Base-by-base conservation (phyloP, 257 asterid genomes). In the Oldenlandia corymbosa region DNA sequence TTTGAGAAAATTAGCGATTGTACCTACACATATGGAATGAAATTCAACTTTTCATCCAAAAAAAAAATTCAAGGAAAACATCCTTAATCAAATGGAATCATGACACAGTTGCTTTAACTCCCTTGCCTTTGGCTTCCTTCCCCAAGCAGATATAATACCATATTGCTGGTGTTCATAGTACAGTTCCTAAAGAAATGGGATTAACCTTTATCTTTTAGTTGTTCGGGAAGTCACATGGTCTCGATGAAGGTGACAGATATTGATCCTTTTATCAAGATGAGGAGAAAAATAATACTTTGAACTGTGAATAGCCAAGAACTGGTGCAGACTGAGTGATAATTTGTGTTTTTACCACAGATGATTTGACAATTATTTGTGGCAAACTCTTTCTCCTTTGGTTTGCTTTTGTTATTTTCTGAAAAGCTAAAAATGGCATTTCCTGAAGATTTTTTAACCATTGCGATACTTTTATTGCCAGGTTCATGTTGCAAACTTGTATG, bases 401-500 rank as follows among this genome's bases (percentile, higher is more conserved):
- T n/a, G 14, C 43, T 10, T 26, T 27, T 61, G 27, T 45, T 43
- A 24, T 18, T 5, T 21, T 23, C 5, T 21, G 21, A 34, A 36
- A 63, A 12, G 45, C 49, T 63, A 62, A 20, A 1, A 9, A 21
- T 51, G 34, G 49, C 67, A 18, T 30, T 10, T 45, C 9, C 55
- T 28, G 43, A 41, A 32, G 13, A 41, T 26, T 11, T 41, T 43
- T 54, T 62, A 52, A 54, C 55, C 60, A 28, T 41, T 23, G 30
- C 23, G 65, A 39, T 58, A 45, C 70, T 60, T 8, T 24, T 48
- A 37, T 64, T 57, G 70, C 80, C 85, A 92, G 97, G 87, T 84
- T 74, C 76, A 43, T 45, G 81, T 92, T 21, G 76, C 81, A 62
- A 75, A 80, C 53, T 75, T 92, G 57, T 74, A 74, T 67, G 72